Evolutionary conservation across 768 basidiomycete species (phyloP).

Genomic region (Xerocomus potaroensis): DNA sequence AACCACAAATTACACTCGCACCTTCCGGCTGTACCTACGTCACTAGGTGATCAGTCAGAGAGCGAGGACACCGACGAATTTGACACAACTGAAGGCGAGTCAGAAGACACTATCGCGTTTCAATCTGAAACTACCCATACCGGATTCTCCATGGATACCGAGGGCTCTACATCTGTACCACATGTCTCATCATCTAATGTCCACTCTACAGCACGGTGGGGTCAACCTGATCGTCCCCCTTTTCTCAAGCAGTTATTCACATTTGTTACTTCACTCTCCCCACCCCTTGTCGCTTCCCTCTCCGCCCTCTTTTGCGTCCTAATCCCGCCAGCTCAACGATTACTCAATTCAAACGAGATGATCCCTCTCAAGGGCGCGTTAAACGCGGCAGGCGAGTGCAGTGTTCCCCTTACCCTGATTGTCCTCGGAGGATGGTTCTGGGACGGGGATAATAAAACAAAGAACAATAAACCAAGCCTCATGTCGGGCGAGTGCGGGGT

Average conservation of each 20-base stretch:
- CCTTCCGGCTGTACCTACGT: constrained; percentile 21
- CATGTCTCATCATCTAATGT: neutral
- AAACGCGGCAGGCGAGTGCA: constrained; percentile 64
- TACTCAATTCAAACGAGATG: constrained; percentile 55
- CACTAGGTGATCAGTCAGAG: constrained; percentile 24
- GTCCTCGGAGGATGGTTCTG: constrained; percentile 94
- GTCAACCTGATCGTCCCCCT: neutral
- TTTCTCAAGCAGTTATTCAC: neutral
- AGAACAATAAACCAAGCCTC: neutral
- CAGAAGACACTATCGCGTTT: constrained; percentile 17
- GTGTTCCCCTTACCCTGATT: constrained; percentile 84
- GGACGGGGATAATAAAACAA: constrained; percentile 25
- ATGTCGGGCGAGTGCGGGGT: neutral
- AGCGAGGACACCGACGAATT: constrained; percentile 16
- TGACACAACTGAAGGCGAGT: constrained; percentile 17
- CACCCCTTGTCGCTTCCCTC: constrained; percentile 79
- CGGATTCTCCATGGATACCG: constrained; percentile 12
- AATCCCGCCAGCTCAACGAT: constrained; percentile 67
- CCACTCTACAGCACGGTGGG: constrained; percentile 7
- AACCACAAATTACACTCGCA: constrained; percentile 3
- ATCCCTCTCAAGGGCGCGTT: constrained; percentile 67
- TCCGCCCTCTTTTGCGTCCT: constrained; percentile 74
- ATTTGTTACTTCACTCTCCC: constrained; percentile 68
- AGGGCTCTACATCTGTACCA: constrained; percentile 1
- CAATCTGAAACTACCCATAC: constrained; percentile 6